Percentiles rank a stretch among this genome's conserved stretches.
These are phyloP conservation scores for Trichoderma sp. DNA, from an alignment of 2,329 filamentous ascomycete genomes.

Conservation along the genomic window DNA sequence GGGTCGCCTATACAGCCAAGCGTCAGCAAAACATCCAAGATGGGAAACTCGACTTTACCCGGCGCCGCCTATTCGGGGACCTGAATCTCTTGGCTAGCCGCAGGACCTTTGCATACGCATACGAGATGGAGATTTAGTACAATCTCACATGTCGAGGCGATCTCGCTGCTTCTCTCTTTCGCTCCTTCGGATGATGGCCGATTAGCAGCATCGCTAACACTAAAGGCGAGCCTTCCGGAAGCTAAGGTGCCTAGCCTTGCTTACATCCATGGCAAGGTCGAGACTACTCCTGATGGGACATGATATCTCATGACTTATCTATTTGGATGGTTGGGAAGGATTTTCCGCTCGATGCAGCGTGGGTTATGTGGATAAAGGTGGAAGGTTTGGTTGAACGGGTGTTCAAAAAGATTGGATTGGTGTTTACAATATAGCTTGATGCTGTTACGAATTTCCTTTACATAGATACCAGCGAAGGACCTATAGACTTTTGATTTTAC, in stretches of 20 bases:
- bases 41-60: background rate
- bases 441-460: conserved; percentile 17
- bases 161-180: background rate
- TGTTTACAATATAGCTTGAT: background rate
- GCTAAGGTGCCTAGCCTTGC: background rate
- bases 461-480: conserved; percentile 11
- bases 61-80: background rate
- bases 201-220: background rate
- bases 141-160: background rate
- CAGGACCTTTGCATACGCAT: background rate
- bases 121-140: background rate
- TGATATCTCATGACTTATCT: background rate
- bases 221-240: background rate
- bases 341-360: background rate
- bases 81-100: background rate
- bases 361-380: background rate
- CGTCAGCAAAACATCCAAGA: background rate
- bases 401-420: background rate
- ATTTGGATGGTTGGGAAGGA: background rate
- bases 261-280: background rate
- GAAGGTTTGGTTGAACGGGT: background rate
- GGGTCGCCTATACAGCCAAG: background rate
- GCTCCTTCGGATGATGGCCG: background rate
- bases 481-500: conserved; percentile 1
- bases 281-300: background rate